A percentile compares a stretch with the other conserved stretches of the same genome.
These are phyloP conservation scores for Aegilops bicornis DNA, from an alignment of 176 grass and related monocot species.

Conservation along the genomic window DNA sequence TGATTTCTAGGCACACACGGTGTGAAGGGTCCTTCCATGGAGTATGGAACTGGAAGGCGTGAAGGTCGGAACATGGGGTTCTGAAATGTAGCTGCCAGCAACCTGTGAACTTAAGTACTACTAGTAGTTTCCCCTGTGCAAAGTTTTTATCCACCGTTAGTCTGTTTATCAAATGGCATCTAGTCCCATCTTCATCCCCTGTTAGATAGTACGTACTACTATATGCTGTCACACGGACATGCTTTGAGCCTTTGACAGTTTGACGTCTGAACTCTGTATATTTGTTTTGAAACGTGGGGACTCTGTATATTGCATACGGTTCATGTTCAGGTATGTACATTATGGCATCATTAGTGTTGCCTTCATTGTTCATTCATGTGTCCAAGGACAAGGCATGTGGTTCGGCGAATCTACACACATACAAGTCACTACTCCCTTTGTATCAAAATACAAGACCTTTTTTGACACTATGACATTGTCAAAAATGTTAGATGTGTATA, in stretches of 20 bases:
- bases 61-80: constrained; percentile 8
- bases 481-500: too few species aligned
- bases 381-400: not conserved
- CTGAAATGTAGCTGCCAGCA: not conserved
- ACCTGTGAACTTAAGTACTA: constrained; percentile 6
- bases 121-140: not conserved
- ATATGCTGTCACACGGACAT: constrained; percentile 15
- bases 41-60: constrained; percentile 8
- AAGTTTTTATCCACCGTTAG: not conserved
- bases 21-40: constrained; percentile 9
- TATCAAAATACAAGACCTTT: too few species aligned
- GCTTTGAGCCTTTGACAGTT: constrained; percentile 7
- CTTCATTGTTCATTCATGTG: not conserved
- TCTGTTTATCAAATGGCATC: not conserved
- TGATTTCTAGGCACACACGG: constrained; percentile 36
- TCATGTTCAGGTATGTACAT: not conserved
- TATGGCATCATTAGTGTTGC: not conserved
- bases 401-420: not conserved
- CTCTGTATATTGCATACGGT: not conserved
- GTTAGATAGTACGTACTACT: constrained; percentile 17
- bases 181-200: not conserved
- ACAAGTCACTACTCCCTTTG: too few species aligned
- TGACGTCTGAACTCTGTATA: constrained; percentile 22
- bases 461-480: too few species aligned
- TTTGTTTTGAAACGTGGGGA: constrained; percentile 9